A percentile compares a stretch with the other conserved stretches of the same genome.
These are phyloP conservation scores for Jaltomata sinuosa DNA, from an alignment of 257 asterid species.

Conservation along the genomic window DNA sequence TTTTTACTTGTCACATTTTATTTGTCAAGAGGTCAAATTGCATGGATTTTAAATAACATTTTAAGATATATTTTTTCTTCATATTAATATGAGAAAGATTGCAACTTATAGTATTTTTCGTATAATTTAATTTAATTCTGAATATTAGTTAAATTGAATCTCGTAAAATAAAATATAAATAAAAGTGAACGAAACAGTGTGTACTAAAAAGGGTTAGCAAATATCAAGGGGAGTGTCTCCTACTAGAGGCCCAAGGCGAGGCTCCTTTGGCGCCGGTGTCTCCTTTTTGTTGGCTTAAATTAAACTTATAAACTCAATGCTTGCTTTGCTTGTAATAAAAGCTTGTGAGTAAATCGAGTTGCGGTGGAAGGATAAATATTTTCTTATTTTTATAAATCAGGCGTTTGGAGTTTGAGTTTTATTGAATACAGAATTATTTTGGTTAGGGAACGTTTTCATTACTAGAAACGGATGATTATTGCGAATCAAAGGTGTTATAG, in stretches of 20 bases:
- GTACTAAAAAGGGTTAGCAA: conserved; percentile 11
- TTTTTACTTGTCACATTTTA: background rate
- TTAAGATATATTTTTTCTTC: no score
- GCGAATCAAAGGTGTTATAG: no score
- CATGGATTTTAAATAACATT: no score
- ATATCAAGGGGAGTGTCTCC: conserved; percentile 50
- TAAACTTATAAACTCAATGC: background rate
- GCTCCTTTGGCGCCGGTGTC: conserved; percentile 67
- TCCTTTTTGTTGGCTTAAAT: conserved; percentile 24
- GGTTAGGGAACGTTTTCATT: no score
- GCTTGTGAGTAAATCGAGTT: background rate
- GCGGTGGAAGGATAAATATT: background rate
- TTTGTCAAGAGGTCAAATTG: no score
- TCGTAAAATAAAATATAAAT: background rate
- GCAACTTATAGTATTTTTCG: background rate
- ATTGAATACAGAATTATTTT: background rate
- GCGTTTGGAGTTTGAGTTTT: background rate
- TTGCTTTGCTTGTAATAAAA: conserved; percentile 1
- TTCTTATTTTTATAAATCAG: background rate
- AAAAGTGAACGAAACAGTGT: background rate
- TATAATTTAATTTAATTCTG: background rate
- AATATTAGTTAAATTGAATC: background rate
- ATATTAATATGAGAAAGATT: background rate
- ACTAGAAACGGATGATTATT: no score
- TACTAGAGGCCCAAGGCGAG: conserved; percentile 26